A percentile compares a stretch with the other conserved stretches of the same genome.
Evolutionary conservation across 1,284 basidiomycete genomes (phyloP).

Genomic region (Inonotus hispidus): DNA sequence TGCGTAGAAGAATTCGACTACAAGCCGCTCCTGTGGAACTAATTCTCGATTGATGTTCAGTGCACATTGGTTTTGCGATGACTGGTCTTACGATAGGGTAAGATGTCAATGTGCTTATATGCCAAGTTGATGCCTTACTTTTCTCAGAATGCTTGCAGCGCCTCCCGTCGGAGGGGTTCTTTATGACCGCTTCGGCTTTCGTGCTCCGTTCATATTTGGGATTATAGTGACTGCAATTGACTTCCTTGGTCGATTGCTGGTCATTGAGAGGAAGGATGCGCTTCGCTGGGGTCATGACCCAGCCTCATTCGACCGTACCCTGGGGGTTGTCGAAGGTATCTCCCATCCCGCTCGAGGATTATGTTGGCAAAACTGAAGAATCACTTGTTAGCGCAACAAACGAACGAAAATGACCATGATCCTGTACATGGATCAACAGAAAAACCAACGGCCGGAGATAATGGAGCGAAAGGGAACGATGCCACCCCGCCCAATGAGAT

Average conservation of each 20-base stretch:
- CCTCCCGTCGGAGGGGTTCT: conserved; percentile 69
- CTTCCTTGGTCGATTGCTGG: conserved; percentile 52
- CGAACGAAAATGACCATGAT: no score
- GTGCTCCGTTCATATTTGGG: conserved; percentile 70
- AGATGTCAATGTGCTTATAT: conserved; percentile 9
- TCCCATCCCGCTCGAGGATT: no score
- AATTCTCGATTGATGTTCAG: conserved; percentile 29
- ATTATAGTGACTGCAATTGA: conserved; percentile 57
- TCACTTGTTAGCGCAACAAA: no score
- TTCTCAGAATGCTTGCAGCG: conserved; percentile 44
- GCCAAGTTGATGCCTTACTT: conserved; percentile 11
- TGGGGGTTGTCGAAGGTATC: conserved; percentile 2
- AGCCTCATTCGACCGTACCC: conserved; percentile 18
- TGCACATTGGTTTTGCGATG: conserved; percentile 70
- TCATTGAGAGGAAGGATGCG: conserved; percentile 61
- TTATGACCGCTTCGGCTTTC: conserved; percentile 63
- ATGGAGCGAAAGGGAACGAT: background rate
- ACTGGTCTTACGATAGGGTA: conserved; percentile 65
- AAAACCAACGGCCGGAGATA: background rate
- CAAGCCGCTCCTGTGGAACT: background rate
- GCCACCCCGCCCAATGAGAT: background rate
- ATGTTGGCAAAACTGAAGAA: no score
- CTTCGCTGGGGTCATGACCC: conserved; percentile 49
- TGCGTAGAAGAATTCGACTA: conserved; percentile 31
- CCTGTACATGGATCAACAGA: no score